Evolutionary conservation across 495 filamentous ascomycete species (phyloP).

Genomic region (Penicillium angulare): DNA sequence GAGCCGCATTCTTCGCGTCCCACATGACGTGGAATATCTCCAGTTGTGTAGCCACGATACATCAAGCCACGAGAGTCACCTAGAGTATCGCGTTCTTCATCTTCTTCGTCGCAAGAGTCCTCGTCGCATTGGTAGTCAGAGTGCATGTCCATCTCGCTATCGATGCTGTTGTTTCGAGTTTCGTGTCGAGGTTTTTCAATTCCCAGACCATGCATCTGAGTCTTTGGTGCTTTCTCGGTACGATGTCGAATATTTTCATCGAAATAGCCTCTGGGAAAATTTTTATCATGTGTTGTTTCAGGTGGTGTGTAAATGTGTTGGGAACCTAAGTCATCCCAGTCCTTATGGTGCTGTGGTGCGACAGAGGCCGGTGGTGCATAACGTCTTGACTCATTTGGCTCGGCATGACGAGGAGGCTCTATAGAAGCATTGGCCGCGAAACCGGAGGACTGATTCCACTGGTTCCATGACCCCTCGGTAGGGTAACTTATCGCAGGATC

Average conservation of each 20-base stretch:
- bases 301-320: not conserved
- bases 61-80: constrained; percentile 7
- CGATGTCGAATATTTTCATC: constrained; percentile 32
- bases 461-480: constrained; percentile 45
- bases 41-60: constrained; percentile 6
- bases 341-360: constrained; percentile 7
- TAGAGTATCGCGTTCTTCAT: constrained; percentile 20
- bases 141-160: not conserved
- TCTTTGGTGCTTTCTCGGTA: constrained; percentile 4
- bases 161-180: not conserved
- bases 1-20: constrained; percentile 14
- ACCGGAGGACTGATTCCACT: constrained; percentile 28
- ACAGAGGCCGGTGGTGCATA: constrained; percentile 4
- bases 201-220: constrained; percentile 7
- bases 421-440: constrained; percentile 11
- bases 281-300: not conserved
- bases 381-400: not conserved
- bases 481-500: constrained; percentile 43
- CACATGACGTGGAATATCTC: constrained; percentile 5
- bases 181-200: constrained; percentile 6
- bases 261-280: constrained; percentile 41
- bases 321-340: not conserved
- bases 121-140: constrained; percentile 10
- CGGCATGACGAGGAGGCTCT: not conserved
- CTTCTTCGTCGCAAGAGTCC: constrained; percentile 25